Base-by-base conservation (phyloP, 257 asterid species). In the Solanum bulbocastanum region DNA sequence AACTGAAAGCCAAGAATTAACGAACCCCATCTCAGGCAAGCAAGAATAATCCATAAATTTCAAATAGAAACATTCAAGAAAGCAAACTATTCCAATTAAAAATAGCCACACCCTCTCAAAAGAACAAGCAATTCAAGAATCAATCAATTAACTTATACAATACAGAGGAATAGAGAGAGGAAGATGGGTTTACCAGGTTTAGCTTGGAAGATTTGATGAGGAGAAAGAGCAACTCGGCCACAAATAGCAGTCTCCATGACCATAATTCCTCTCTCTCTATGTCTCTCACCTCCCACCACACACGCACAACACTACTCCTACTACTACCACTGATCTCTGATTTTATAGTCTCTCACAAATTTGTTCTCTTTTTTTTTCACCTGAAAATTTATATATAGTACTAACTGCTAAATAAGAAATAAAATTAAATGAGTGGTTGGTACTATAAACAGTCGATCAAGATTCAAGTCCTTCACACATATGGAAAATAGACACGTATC, bases 221-320 rank as follows among this genome's bases (percentile, higher is more conserved):
- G 93, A 83, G 96, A 92, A 88, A 94, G 94, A 83, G 93, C 89
- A 87, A 95, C 90, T 75, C 95, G 92, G 79, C 94, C 91, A 91
- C 93, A 92, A 88, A 95, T 91, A 89, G 96, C 94, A 46, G 94
- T 90, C 94, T 92, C 98, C 98, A 95, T 95, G 82, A 35, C 71
- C 81, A 86, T 72, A 25, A 79, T 39, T 39, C 84, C 16, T 37
- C 72, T 58, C 88, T 52, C 10, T 23, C 49, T 12, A 7, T 16
- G 35, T 42, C 20, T 39, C 87, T 85, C 58, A 35, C 84, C 66
- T 20, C 84, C 49, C 60, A 74, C 73, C 75, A 72, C 27, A 72
- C 68, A 39, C 39, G 75, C 46, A 46, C 84, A 9, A 27, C 40
- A 46, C 40, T 10, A 30, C 42, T 46, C 8, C 83, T 75, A 30